These are phyloP conservation scores for Flueggea neowawraea DNA, from an alignment of 441 rosid species.

Conservation along the genomic window DNA sequence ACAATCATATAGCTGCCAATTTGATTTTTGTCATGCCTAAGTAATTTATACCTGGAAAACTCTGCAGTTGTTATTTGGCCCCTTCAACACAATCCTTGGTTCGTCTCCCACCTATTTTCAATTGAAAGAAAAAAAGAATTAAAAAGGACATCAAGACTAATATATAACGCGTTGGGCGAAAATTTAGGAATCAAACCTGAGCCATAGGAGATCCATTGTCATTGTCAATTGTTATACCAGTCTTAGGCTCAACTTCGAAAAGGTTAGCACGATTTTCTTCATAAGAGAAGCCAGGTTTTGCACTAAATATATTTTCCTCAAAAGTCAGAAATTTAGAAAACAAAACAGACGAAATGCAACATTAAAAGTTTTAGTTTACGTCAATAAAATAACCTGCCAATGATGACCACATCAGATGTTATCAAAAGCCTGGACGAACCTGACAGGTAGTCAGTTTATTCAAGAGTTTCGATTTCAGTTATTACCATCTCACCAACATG, in stretches of 20 bases:
- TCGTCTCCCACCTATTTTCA: conserved; percentile 62
- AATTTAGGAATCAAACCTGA: conserved; percentile 48
- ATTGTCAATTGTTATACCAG: conserved; percentile 88
- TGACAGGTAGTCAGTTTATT: too few relatives aligned
- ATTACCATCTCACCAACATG: too few relatives aligned
- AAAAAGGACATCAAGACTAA: neutral
- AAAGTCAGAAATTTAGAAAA: conserved; percentile 7
- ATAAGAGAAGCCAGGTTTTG: conserved; percentile 95
- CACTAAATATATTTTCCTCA: conserved; percentile 44
- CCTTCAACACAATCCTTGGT: conserved; percentile 39
- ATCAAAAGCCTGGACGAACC: too few relatives aligned
- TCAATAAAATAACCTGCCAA: conserved; percentile 68
- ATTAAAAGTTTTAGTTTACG: neutral
- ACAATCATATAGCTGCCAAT: too few relatives aligned
- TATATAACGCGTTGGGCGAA: neutral
- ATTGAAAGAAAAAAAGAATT: conserved; percentile 3
- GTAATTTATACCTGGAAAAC: conserved; percentile 65
- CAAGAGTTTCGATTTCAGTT: too few relatives aligned
- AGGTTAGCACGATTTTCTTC: conserved; percentile 85
- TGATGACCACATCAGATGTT: conserved; percentile 91
- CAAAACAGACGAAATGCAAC: too few relatives aligned
- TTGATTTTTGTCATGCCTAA: neutral
- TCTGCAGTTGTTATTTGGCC: conserved; percentile 38
- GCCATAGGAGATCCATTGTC: conserved; percentile 95
- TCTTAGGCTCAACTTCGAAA: conserved; percentile 85